phyloP scores from a whole-genome alignment of 2,329 filamentous ascomycete genomes.

The Xylariaceae sp. region DNA sequence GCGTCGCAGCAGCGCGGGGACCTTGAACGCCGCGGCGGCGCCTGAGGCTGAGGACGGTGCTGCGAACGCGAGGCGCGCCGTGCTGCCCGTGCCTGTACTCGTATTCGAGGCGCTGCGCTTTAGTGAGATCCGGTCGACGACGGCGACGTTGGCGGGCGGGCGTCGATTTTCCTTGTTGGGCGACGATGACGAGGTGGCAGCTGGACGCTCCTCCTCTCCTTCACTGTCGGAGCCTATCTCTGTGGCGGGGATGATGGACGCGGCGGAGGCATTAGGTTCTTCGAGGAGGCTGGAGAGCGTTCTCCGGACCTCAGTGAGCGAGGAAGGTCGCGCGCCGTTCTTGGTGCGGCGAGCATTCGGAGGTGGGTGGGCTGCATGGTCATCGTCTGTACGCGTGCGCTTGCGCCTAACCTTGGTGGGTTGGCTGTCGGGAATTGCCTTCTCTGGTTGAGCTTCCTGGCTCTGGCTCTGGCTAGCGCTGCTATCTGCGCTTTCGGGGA shows the following conservation, averaged over 20 bases:
- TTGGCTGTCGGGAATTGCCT: constrained; percentile 56
- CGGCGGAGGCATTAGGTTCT: constrained; percentile 54
- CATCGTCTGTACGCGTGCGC: constrained; percentile 33
- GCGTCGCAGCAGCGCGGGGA: constrained; percentile 71
- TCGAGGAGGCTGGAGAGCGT: constrained; percentile 84
- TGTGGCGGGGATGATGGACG: constrained; percentile 52
- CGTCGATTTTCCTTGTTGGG: constrained; percentile 55
- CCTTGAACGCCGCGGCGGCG: constrained; percentile 56
- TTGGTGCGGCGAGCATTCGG: constrained; percentile 65
- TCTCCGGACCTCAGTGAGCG: constrained; percentile 78
- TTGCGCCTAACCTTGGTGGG: constrained; percentile 44
- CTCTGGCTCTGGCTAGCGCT: constrained; percentile 46
- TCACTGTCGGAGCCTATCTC: constrained; percentile 56
- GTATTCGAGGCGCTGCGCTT: constrained; percentile 52
- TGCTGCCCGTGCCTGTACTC: constrained; percentile 20
- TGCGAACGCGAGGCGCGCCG: constrained; percentile 60
- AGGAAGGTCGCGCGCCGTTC: constrained; percentile 68
- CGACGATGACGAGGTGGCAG: constrained; percentile 28
- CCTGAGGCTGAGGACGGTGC: constrained; percentile 41
- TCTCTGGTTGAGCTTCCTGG: constrained; percentile 35
- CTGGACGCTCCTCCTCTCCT: constrained; percentile 49
- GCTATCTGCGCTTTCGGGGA: constrained; percentile 40
- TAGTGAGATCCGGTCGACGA: constrained; percentile 75
- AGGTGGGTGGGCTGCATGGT: constrained; percentile 50
- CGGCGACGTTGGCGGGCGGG: constrained; percentile 39